phyloP scores from a whole-genome alignment of 2,329 filamentous ascomycete species.

The Chaetomium strumarium region DNA sequence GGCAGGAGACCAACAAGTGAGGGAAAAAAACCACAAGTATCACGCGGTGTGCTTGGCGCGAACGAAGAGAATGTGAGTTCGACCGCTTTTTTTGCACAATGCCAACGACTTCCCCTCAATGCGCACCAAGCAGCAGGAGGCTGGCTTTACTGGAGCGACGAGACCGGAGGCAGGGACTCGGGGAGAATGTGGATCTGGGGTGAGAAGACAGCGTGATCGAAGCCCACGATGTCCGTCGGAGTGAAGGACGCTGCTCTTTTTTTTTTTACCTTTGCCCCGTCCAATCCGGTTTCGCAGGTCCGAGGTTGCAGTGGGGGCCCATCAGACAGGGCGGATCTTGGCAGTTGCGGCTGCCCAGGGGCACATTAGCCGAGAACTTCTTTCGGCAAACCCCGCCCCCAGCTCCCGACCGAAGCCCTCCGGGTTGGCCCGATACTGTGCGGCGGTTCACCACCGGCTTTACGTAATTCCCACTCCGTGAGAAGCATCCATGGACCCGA shows the following conservation, averaged over 20 bases:
- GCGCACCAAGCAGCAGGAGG: neutral
- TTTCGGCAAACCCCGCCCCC: constrained; percentile 6
- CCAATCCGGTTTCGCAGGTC: constrained; percentile 18
- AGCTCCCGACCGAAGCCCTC: constrained; percentile 7
- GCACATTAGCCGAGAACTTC: constrained; percentile 11
- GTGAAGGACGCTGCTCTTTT: constrained; percentile 10
- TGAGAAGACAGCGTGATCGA: neutral
- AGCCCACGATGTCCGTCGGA: neutral
- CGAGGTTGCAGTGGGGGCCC: constrained; percentile 3
- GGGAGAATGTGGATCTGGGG: constrained; percentile 13
- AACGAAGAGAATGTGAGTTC: constrained; percentile 2
- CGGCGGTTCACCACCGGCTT: neutral
- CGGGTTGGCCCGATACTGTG: constrained; percentile 4
- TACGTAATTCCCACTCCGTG: constrained; percentile 5
- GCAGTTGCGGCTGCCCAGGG: constrained; percentile 4
- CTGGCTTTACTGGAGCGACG: constrained; percentile 1
- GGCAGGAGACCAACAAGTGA: constrained; percentile 1
- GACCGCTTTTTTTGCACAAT: neutral
- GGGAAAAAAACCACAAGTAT: constrained; percentile 8
- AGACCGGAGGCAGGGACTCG: constrained; percentile 4
- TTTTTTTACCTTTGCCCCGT: neutral
- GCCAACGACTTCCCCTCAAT: constrained; percentile 8
- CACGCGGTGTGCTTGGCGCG: constrained; percentile 6
- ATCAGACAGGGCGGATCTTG: constrained; percentile 1
- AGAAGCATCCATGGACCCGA: too few species aligned